Conservation (phyloP, 2,329 filamentous ascomycete genomes). For the Xylaria multiplex region DNA sequence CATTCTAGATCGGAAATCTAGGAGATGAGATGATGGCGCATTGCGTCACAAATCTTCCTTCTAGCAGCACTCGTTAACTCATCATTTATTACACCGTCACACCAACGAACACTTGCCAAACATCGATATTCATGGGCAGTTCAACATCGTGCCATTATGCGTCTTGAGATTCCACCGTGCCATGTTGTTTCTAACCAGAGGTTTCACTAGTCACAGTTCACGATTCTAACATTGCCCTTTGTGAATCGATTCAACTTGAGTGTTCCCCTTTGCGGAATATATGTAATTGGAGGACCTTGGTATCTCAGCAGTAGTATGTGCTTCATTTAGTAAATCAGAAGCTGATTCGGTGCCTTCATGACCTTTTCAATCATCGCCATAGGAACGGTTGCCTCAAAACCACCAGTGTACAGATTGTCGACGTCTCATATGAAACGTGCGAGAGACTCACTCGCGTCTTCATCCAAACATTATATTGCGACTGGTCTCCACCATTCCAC, state of each 20-base stretch:
- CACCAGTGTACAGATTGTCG: neutral
- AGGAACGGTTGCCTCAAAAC: neutral
- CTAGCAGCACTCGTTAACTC: constrained; percentile 33
- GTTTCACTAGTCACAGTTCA: neutral
- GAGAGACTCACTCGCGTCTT: neutral
- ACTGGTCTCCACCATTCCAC: neutral
- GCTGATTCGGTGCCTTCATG: neutral
- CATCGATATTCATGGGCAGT: constrained; percentile 4
- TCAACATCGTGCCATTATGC: constrained; percentile 23
- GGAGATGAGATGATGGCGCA: constrained; percentile 24
- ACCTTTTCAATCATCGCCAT: neutral
- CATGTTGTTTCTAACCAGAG: constrained; percentile 4
- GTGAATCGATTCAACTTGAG: neutral
- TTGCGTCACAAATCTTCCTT: constrained; percentile 22
- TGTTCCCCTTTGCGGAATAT: neutral
- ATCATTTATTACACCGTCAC: constrained; percentile 29
- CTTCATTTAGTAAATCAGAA: neutral
- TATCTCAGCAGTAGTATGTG: neutral
- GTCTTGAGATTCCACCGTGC: constrained; percentile 10
- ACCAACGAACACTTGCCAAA: constrained; percentile 21
- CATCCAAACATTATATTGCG: neutral
- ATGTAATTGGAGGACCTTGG: neutral
- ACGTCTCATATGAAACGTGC: constrained; percentile 1
- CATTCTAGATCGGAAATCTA: neutral
- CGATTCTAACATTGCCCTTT: neutral